A percentile compares a stretch with the other conserved stretches of the same genome.
phyloP scores from a whole-genome alignment of 1,284 basidiomycete genomes.

The Fomitopsis schrenkii region DNA sequence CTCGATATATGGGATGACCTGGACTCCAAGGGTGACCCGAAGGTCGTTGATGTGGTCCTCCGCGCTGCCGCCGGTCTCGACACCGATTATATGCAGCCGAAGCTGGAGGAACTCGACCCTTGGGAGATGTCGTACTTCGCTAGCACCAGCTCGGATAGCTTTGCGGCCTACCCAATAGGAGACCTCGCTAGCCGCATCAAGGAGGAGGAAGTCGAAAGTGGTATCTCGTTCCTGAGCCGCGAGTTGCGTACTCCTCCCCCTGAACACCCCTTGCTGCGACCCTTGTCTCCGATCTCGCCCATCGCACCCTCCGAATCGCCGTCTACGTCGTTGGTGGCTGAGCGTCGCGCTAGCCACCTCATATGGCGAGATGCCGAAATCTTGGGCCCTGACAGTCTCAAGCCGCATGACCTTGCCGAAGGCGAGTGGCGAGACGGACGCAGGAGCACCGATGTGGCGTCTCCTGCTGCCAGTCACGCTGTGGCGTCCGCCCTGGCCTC shows the following conservation, averaged over 20 bases:
- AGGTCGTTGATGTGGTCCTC: slow-evolving; percentile 36
- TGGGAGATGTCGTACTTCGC: slow-evolving; percentile 38
- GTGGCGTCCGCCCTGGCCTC: not conserved
- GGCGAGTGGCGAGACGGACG: slow-evolving; percentile 30
- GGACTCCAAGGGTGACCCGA: slow-evolving; percentile 21
- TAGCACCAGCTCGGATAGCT: slow-evolving; percentile 2
- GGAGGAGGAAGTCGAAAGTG: slow-evolving; percentile 28
- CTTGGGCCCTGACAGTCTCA: slow-evolving; percentile 45
- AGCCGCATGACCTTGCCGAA: slow-evolving; percentile 40
- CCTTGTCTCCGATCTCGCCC: slow-evolving; percentile 12
- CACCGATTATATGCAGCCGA: slow-evolving; percentile 26
- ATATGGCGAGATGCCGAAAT: slow-evolving; percentile 46
- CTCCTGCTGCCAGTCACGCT: slow-evolving; percentile 9
- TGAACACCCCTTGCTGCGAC: slow-evolving; percentile 1
- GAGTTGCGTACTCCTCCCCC: slow-evolving; percentile 13
- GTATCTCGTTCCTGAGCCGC: slow-evolving; percentile 15
- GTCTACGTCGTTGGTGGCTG: slow-evolving; percentile 13
- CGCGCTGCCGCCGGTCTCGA: slow-evolving; percentile 32
- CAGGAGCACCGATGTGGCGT: not conserved
- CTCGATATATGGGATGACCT: slow-evolving; percentile 65
- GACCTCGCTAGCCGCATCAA: slow-evolving; percentile 30
- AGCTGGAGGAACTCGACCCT: slow-evolving; percentile 41
- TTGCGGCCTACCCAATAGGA: slow-evolving; percentile 18
- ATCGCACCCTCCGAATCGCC: slow-evolving; percentile 12
- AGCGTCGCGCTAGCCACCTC: slow-evolving; percentile 22